Evolutionary conservation across 2,329 filamentous ascomycete species (phyloP).

Genomic region (Colletotrichum costaricense): DNA sequence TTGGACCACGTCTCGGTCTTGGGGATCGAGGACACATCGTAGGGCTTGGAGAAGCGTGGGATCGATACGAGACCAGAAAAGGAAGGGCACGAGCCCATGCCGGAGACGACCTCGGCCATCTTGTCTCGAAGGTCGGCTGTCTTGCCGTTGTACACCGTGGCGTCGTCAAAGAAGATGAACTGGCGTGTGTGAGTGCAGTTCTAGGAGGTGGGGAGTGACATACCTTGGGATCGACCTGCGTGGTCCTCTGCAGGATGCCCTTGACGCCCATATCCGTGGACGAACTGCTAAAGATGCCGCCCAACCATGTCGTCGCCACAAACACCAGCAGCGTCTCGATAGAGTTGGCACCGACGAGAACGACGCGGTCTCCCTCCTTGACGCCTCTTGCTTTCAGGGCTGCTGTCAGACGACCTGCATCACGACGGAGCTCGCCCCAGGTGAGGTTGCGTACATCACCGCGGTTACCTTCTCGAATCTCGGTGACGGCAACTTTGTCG

Average conservation of each 20-base stretch:
- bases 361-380: slow-evolving; percentile 77
- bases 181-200: slow-evolving; percentile 37
- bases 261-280: slow-evolving; percentile 87
- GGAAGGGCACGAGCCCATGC: slow-evolving; percentile 68
- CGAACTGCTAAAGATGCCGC: slow-evolving; percentile 79
- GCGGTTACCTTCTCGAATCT: slow-evolving; percentile 74
- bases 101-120: slow-evolving; percentile 73
- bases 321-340: slow-evolving; percentile 80
- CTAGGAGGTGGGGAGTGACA: slow-evolving; percentile 25
- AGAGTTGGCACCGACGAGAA: slow-evolving; percentile 80
- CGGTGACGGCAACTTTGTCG: slow-evolving; percentile 75
- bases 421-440: slow-evolving; percentile 73
- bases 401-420: slow-evolving; percentile 69
- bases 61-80: slow-evolving; percentile 75
- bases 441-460: slow-evolving; percentile 67
- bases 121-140: slow-evolving; percentile 77
- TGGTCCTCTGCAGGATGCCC: slow-evolving; percentile 78
- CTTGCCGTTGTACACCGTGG: slow-evolving; percentile 83
- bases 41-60: slow-evolving; percentile 71
- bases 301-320: slow-evolving; percentile 76
- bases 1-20: slow-evolving; percentile 55
- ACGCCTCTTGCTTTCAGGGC: slow-evolving; percentile 77
- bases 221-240: slow-evolving; percentile 79
- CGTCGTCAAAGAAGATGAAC: slow-evolving; percentile 87
- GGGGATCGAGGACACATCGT: slow-evolving; percentile 67